Evolutionary conservation across 1,284 basidiomycete species (phyloP).

Genomic region (Rhodotorula sp.): DNA sequence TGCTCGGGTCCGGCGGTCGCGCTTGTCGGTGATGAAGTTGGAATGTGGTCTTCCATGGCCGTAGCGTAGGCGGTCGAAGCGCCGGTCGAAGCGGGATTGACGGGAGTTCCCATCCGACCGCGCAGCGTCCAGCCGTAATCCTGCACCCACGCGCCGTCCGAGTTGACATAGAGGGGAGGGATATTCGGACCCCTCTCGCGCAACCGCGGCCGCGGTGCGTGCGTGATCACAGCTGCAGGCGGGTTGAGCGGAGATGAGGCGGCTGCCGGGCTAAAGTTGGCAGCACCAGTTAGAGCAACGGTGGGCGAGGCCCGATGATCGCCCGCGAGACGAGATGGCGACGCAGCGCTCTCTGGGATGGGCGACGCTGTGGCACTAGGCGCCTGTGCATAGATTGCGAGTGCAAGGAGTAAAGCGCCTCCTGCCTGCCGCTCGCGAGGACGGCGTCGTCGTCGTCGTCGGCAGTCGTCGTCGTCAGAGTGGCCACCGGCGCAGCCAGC

Average conservation of each 20-base stretch:
- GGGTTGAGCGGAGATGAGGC: neutral
- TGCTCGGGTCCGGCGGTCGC: neutral
- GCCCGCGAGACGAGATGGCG: neutral
- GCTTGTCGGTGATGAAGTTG: neutral
- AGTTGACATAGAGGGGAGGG: neutral
- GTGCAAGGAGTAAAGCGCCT: neutral
- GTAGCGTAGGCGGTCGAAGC: neutral
- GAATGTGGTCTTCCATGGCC: neutral
- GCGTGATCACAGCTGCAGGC: neutral
- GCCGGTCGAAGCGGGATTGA: neutral
- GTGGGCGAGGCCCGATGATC: neutral
- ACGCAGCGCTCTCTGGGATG: neutral
- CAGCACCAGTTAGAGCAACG: neutral
- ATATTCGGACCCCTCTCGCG: neutral
- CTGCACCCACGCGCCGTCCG: slow-evolving; percentile 8
- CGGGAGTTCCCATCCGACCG: neutral
- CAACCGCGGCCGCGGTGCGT: no score
- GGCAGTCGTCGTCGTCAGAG: neutral
- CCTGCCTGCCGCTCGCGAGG: neutral
- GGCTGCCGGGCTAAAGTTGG: neutral
- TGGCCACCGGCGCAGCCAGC: neutral
- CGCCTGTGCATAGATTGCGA: neutral
- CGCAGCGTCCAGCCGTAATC: slow-evolving; percentile 7
- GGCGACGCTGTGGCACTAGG: neutral
- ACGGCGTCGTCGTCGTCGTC: neutral